Conservation (phyloP, 2,329 filamentous ascomycete species). For the Zymoseptoria pseudotritici region DNA sequence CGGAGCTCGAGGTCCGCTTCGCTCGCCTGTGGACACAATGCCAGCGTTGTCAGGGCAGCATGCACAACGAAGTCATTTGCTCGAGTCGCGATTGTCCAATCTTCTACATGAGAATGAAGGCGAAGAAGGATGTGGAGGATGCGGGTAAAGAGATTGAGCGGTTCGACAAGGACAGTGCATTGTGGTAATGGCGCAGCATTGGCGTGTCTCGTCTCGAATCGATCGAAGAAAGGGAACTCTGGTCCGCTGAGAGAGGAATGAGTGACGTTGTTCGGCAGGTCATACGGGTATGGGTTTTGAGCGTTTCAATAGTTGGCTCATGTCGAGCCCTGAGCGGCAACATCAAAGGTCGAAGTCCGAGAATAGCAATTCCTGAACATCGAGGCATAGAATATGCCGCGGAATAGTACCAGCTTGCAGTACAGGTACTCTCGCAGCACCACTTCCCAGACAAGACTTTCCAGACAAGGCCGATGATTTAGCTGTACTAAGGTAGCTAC, state of each 20-base stretch:
- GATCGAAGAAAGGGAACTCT: not conserved
- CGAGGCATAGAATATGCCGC: not conserved
- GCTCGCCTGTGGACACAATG: conserved; percentile 95
- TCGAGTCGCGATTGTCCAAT: conserved; percentile 94
- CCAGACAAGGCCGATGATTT: not conserved
- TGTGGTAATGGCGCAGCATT: conserved; percentile 44
- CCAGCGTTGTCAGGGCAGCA: conserved; percentile 92
- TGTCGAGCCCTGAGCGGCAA: not conserved
- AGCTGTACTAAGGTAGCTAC: not conserved
- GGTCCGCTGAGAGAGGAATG: not conserved
- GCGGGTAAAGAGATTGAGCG: conserved; percentile 79
- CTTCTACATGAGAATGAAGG: conserved; percentile 99
- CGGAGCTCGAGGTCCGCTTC: conserved; percentile 88
- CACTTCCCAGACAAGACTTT: not conserved
- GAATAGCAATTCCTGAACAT: not conserved
- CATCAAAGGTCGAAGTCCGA: not conserved
- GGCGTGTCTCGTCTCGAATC: not conserved
- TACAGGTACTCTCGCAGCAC: not conserved
- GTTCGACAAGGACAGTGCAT: conserved; percentile 79
- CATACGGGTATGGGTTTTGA: too few species aligned
- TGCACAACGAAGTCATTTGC: conserved; percentile 98
- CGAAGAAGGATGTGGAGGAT: conserved; percentile 97
- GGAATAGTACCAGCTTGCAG: not conserved
- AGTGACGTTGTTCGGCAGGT: not conserved
- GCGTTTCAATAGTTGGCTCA: not conserved